Evolutionary conservation across 305 asterid species (phyloP), one percentile per base, ranked within the genome.

Genomic region (Andrographis paniculata): DNA sequence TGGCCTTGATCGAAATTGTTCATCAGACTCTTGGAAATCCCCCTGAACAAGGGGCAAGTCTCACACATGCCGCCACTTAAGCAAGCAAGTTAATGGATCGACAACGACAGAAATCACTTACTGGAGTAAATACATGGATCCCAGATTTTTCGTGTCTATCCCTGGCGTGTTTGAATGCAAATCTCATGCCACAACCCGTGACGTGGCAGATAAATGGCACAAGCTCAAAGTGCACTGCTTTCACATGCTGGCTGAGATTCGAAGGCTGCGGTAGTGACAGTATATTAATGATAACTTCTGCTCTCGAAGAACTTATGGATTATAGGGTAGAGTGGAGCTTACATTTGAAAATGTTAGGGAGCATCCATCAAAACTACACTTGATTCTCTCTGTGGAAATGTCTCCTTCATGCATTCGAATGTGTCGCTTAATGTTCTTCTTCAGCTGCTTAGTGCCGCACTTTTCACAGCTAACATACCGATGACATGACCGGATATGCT

Each of bases 401-500:
- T 21, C 58, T 37, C 59, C 66, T 59, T 73, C 93, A 53, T 91
- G 99, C 45, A 47, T 66, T 20, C 78, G 69, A 10, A 87, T 68
- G 62, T 91, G 96, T 4, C 95, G 89, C 72, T 91, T 91, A 11
- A 86, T 70, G 70, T 86, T 91, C 64, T 91, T 86, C 78, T 77
- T 91, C 48, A 91, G 72, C 60, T 86, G 94, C 65, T 70, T 73
- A 17, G 71, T 63, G 57, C 94, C 85, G 58, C 99, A 91, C 57
- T 66, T 67, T 59, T 73, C 93, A 50, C 99, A 91, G 14, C 35
- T 56, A 45, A 77, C 22, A 63, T 81, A 64, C 55, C 66, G 96
- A 69, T 87, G 99, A 47, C 87, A 77, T 36, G 74, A 51, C 45
- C 47, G 61, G 12, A 80, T 68, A 62, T 91, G 99, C 63, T 77